These are phyloP conservation scores for Chalciporus chontae DNA, from an alignment of 768 basidiomycete genomes.

Conservation along the genomic window DNA sequence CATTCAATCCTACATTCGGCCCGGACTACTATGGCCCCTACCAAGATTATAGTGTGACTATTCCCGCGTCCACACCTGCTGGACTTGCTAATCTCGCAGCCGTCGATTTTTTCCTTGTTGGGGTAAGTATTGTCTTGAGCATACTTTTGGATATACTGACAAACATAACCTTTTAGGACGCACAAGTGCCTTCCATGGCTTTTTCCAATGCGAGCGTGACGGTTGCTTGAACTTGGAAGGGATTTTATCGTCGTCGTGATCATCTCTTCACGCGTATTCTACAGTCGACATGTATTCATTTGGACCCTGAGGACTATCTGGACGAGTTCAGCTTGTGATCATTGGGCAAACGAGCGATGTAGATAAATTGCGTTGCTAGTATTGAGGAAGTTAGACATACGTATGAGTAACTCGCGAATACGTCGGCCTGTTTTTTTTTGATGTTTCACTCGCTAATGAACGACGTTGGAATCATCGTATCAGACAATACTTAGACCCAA, in stretches of 20 bases:
- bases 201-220: not conserved
- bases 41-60: slow-evolving; percentile 39
- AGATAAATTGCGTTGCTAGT: too few species aligned
- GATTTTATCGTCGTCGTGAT: not conserved
- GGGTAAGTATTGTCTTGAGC: slow-evolving; percentile 25
- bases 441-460: too few species aligned
- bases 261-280: too few species aligned
- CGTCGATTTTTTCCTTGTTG: slow-evolving; percentile 32
- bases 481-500: too few species aligned
- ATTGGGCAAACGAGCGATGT: too few species aligned
- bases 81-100: slow-evolving; percentile 33
- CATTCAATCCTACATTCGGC: slow-evolving; percentile 33
- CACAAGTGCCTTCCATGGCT: not conserved
- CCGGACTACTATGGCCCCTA: slow-evolving; percentile 28
- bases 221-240: not conserved
- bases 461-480: too few species aligned
- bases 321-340: too few species aligned
- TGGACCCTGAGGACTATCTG: too few species aligned
- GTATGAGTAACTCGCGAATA: too few species aligned
- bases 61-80: slow-evolving; percentile 28
- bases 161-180: not conserved
- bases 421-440: too few species aligned
- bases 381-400: too few species aligned
- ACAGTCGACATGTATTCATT: too few species aligned
- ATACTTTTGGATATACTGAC: not conserved